Evolutionary conservation across 495 filamentous ascomycete genomes (phyloP), one percentile per base, ranked within the genome.

Genomic region (Talaromyces adpressus): DNA sequence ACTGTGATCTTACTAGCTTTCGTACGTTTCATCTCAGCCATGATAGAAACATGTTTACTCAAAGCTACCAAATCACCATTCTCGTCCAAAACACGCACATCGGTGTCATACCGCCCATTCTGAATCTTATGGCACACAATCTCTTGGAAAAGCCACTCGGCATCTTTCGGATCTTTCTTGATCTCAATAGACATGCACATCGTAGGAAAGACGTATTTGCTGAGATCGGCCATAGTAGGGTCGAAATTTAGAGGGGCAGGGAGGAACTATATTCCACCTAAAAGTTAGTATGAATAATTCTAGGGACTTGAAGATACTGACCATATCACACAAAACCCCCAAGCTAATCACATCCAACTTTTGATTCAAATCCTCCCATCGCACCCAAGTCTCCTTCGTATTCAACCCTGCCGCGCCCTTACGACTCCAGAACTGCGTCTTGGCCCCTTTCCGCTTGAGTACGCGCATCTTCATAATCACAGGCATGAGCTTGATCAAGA

Each of bases 171-270:
- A n/a, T 61, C 36, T 20, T 49, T 61, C 25, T 61, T 61, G 6
- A 61, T 30, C 59, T 61, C 59, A 3, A 61, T 14, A 0, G 59
- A 61, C 59, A 61, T 25, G 25, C 36, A 61, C 59, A 61, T 14
- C 9, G 59, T 61, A 22, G 59, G 59, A 27, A 61, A 61, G 22
- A 61, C 22, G 59, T 61, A 61, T 27, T 61, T 61, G 18, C 41
- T 45, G 22, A 47, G 34, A 34, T 61, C 59, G n/a, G 59, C 41
- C 59, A 61, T 61, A 20, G 34, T 49, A 7, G 59, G 59, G 49
- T 61, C 59, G 39, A 27, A 61, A 20, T 61, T 61, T 22, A 61
- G 36, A 45, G 59, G 59, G 11, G 59, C 34, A 29, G 59, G 59
- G 9, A 61, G 59, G 6, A 61, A 29, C 59, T 61, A 20, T n/a